Conservation (phyloP, 2,329 filamentous ascomycete species). For the Paracoccidioides brasiliensis region DNA sequence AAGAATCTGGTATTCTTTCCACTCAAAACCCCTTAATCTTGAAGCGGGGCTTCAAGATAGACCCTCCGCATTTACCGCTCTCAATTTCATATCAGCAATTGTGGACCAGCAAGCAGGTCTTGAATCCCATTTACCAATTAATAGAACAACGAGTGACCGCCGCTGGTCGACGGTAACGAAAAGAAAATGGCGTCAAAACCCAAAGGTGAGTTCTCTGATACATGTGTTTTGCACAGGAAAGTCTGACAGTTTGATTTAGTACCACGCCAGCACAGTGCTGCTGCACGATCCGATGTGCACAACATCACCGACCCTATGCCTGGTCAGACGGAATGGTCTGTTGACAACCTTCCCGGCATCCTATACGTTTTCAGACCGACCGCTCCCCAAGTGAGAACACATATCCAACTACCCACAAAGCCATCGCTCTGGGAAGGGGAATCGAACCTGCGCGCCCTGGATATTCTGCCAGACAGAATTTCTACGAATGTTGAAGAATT, state of each 20-base stretch:
- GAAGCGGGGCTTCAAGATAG: slow-evolving; percentile 3
- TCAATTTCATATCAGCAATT: neutral
- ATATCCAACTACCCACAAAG: slow-evolving; percentile 7
- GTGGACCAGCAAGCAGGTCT: neutral
- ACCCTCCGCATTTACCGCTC: neutral
- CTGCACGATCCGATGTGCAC: neutral
- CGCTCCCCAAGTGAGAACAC: slow-evolving; percentile 1
- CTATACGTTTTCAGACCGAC: slow-evolving; percentile 14
- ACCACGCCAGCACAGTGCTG: slow-evolving; percentile 6
- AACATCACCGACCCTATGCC: slow-evolving; percentile 8
- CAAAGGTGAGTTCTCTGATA: neutral
- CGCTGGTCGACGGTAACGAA: neutral
- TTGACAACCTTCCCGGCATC: slow-evolving; percentile 17
- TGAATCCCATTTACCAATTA: neutral
- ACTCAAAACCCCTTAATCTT: neutral
- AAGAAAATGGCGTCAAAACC: neutral
- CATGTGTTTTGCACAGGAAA: neutral
- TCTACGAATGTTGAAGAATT: slow-evolving; percentile 20
- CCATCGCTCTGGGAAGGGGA: slow-evolving; percentile 8
- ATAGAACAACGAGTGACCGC: neutral
- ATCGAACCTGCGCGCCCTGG: slow-evolving; percentile 10
- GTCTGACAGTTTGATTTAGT: neutral
- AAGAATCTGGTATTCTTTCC: neutral
- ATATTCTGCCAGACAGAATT: slow-evolving; percentile 20
- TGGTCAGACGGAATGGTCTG: slow-evolving; percentile 14